A percentile compares a stretch with the other conserved stretches of the same genome.
Evolutionary conservation across 2,329 filamentous ascomycete species (phyloP).

Genomic region (Cyclaneusma minus): DNA sequence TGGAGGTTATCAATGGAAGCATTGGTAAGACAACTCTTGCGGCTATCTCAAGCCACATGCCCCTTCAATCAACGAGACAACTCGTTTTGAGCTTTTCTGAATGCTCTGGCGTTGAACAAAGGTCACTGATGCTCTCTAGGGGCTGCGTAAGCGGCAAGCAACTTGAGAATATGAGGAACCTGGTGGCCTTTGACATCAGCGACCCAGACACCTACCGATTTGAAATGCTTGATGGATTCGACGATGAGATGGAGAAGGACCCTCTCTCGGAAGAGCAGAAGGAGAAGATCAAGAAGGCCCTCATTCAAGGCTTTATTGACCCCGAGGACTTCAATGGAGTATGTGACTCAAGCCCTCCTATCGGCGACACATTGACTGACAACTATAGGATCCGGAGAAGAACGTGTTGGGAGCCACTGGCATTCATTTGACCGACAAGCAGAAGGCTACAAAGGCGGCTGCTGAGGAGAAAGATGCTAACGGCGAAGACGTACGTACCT

Average conservation of each 20-base stretch:
- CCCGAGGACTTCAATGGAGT: constrained; percentile 82
- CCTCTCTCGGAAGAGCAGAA: constrained; percentile 40
- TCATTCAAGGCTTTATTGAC: constrained; percentile 67
- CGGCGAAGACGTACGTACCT: constrained; percentile 5
- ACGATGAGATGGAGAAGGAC: constrained; percentile 58
- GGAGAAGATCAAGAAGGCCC: constrained; percentile 56
- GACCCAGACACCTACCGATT: constrained; percentile 9
- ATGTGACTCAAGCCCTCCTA: constrained; percentile 23
- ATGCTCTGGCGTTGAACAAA: neutral
- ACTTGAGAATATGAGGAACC: constrained; percentile 48
- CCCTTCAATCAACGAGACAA: constrained; percentile 1
- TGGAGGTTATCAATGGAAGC: constrained; percentile 61
- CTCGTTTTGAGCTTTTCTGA: constrained; percentile 1
- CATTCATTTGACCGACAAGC: constrained; percentile 14
- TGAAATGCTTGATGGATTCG: constrained; percentile 43
- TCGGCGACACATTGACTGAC: constrained; percentile 1
- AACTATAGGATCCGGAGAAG: constrained; percentile 18
- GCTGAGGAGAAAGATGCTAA: constrained; percentile 5
- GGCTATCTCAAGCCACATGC: no score
- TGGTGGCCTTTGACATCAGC: neutral
- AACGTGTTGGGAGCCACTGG: constrained; percentile 17
- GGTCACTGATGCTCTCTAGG: constrained; percentile 34
- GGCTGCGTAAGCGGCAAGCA: constrained; percentile 74
- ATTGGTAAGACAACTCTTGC: constrained; percentile 49
- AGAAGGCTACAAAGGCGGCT: constrained; percentile 11